phyloP scores from a whole-genome alignment of 805 yeast species.

The Ogataea paraovalis region DNA sequence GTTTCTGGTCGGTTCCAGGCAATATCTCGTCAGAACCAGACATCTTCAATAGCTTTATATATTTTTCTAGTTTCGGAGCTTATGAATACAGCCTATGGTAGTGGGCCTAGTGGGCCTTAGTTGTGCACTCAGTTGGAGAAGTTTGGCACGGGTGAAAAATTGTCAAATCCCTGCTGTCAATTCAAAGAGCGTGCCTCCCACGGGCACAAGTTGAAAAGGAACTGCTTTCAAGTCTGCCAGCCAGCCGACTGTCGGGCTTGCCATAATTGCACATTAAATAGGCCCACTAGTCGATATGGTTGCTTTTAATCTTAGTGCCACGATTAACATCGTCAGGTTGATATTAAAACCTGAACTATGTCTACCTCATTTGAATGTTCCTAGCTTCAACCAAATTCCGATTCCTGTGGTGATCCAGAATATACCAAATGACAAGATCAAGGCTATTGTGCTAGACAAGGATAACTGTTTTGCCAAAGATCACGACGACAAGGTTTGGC shows the following conservation, averaged over 20 bases:
- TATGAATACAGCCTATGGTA: too few relatives aligned
- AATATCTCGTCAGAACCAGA: background rate
- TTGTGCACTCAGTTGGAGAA: background rate
- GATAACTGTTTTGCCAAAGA: conserved; percentile 93
- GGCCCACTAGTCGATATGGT: conserved; percentile 2
- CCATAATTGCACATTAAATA: too few relatives aligned
- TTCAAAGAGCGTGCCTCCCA: background rate
- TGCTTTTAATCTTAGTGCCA: conserved; percentile 62
- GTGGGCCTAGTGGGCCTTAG: too few relatives aligned
- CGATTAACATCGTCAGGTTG: conserved; percentile 60
- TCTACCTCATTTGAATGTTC: conserved; percentile 64
- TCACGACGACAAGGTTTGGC: conserved; percentile 76
- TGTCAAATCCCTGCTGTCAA: background rate
- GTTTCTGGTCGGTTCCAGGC: background rate
- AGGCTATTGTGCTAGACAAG: conserved; percentile 84
- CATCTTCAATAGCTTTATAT: background rate
- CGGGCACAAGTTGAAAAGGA: background rate
- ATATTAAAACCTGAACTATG: conserved; percentile 62
- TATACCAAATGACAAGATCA: conserved; percentile 37
- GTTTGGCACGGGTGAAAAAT: background rate
- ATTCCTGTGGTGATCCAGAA: conserved; percentile 22
- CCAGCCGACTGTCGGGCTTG: too few relatives aligned
- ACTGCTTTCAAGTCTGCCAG: background rate
- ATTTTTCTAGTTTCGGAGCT: too few relatives aligned
- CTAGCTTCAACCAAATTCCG: conserved; percentile 35